These are phyloP conservation scores for Marasmius sp. DNA, from an alignment of 1,284 basidiomycete genomes.

Conservation along the genomic window DNA sequence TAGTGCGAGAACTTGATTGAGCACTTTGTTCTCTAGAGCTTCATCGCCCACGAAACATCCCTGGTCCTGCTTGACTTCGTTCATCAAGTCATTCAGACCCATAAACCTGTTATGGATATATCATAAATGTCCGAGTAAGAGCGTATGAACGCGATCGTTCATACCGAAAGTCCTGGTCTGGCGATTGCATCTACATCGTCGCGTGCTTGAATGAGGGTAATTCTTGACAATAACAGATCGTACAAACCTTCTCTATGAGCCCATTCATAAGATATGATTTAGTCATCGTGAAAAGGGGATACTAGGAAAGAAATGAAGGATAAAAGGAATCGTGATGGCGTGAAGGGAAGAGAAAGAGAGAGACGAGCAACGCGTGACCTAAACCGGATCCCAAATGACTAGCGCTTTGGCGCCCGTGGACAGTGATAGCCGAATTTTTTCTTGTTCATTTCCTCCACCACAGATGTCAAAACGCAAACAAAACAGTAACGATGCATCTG, in stretches of 20 bases:
- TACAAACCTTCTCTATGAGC: slow-evolving; percentile 71
- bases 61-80: slow-evolving; percentile 78
- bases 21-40: slow-evolving; percentile 74
- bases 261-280: slow-evolving; percentile 80
- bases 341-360: neutral
- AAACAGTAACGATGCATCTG: slow-evolving; percentile 22
- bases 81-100: slow-evolving; percentile 90
- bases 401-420: neutral
- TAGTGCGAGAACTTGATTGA: slow-evolving; percentile 78
- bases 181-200: slow-evolving; percentile 69
- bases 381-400: neutral
- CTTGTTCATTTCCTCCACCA: slow-evolving; percentile 9
- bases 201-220: slow-evolving; percentile 15
- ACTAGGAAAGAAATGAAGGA: neutral
- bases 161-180: slow-evolving; percentile 81
- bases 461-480: slow-evolving; percentile 36
- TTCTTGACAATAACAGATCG: slow-evolving; percentile 2
- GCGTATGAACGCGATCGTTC: slow-evolving; percentile 18
- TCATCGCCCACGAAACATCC: slow-evolving; percentile 79
- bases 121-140: slow-evolving; percentile 21
- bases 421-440: slow-evolving; percentile 18
- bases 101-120: slow-evolving; percentile 66
- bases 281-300: slow-evolving; percentile 50
- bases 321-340: neutral
- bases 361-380: neutral